These are phyloP conservation scores for Rhododendron ferrugineum DNA, from an alignment of 148 eudicot genomes.

Conservation along the genomic window DNA sequence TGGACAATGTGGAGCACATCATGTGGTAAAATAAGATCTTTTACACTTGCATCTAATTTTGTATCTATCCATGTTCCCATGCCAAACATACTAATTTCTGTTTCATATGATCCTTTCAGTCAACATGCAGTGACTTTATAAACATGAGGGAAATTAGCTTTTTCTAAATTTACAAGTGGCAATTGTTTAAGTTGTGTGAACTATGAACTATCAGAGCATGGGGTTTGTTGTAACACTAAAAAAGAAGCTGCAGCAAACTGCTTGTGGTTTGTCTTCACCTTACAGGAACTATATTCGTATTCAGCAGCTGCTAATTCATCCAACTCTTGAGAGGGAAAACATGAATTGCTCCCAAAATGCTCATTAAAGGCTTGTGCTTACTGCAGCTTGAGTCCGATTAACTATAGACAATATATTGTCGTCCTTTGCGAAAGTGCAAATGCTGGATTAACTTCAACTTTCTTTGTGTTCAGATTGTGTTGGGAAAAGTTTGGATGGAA, in stretches of 20 bases:
- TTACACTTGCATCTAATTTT: neutral
- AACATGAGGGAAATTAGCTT: neutral
- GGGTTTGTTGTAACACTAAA: neutral
- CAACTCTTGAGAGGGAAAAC: neutral
- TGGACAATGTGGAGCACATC: neutral
- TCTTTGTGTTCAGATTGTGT: conserved; percentile 55
- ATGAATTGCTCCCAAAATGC: neutral
- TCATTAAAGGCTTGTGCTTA: neutral
- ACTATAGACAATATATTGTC: neutral
- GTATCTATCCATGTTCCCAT: neutral
- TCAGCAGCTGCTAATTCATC: neutral
- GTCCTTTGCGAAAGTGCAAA: neutral
- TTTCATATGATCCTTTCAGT: neutral
- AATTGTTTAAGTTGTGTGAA: neutral
- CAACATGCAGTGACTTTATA: neutral
- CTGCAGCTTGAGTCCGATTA: neutral
- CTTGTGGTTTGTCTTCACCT: neutral
- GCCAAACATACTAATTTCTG: neutral
- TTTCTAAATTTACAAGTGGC: neutral
- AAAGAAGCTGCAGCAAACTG: neutral
- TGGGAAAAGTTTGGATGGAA: conserved; percentile 92
- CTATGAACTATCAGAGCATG: neutral
- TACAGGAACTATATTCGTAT: neutral
- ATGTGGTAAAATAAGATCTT: neutral
- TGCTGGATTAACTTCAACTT: neutral